Evolutionary conservation across 352 stramenopile species (phyloP), one percentile per base, ranked within the genome.

Genomic region (Globisporangium cederbergense): DNA sequence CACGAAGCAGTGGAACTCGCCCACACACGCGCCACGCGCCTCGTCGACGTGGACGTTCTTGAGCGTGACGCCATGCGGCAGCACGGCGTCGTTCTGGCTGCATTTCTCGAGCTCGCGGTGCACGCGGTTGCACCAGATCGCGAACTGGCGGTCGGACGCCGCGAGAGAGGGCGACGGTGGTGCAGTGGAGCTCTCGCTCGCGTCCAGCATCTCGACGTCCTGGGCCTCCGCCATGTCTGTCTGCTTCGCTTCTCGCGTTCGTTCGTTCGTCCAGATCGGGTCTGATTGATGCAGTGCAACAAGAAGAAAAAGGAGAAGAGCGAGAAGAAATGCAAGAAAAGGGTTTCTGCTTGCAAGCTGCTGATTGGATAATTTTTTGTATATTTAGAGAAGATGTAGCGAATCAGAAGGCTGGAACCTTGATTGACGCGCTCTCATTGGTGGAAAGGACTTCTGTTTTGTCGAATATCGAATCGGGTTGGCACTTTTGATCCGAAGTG

Each of bases 61-160:
- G 40, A 94, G 64, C 32, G 75, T 76, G 14, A 79, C 72, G n/a
- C 83, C 85, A 5, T 20, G 25, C 10, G 79, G 83, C 45, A 86
- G 52, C 28, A 55, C 57, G 16, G 55, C 51, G 7, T 55, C 47
- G 13, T 55, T 25, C 25, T 64, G 13, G 16, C 57, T 66, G 63
- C 85, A 92, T 56, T 92, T 92, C n/a, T 90, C 79, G 20, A 89
- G 71, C 70, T 93, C 85, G 45, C 78, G 81, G 47, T 81, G 79
- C 46, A 91, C 75, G 58, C 85, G 85, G 30, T 68, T 93, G 53
- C 72, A 75, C 85, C 85, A 93, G 61, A 93, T 91, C 14, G 70
- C 71, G 60, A 79, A 83, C 62, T 93, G 84, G 14, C 77, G 79
- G 53, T 78, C 64, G 62, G 46, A 55, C 16, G 68, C 64, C n/a